phyloP scores from a whole-genome alignment of 2,329 filamentous ascomycete genomes.

The Golovinomyces cichoracearum region DNA sequence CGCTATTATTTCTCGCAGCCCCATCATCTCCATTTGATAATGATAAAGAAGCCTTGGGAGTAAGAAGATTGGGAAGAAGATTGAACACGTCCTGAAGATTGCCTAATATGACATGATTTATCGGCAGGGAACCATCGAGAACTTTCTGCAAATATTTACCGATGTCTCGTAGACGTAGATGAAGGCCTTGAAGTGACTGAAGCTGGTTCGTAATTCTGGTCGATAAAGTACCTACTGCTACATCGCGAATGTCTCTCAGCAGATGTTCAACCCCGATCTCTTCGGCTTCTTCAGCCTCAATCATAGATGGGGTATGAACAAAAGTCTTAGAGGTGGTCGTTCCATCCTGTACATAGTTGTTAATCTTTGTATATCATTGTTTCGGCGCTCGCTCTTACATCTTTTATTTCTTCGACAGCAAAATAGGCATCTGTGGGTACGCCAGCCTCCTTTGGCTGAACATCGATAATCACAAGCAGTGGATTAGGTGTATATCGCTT shows the following conservation, averaged over 20 bases:
- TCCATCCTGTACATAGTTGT: slow-evolving; percentile 40
- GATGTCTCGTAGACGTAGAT: slow-evolving; percentile 83
- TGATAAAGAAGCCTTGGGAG: slow-evolving; percentile 40
- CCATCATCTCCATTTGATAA: slow-evolving; percentile 20
- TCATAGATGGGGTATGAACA: slow-evolving; percentile 91
- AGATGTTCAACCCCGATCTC: slow-evolving; percentile 97
- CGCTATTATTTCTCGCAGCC: slow-evolving; percentile 37
- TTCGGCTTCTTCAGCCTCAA: slow-evolving; percentile 95
- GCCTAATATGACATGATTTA: slow-evolving; percentile 91
- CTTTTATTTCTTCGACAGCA: slow-evolving; percentile 97
- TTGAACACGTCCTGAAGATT: slow-evolving; percentile 99
- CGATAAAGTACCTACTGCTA: slow-evolving; percentile 85
- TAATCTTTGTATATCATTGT: not conserved
- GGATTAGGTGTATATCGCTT: slow-evolving; percentile 97
- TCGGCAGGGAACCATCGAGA: slow-evolving; percentile 67
- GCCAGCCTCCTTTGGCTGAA: slow-evolving; percentile 91
- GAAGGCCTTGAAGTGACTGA: slow-evolving; percentile 85
- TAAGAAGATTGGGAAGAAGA: slow-evolving; percentile 81
- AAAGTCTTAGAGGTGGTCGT: slow-evolving; percentile 94
- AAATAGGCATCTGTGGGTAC: slow-evolving; percentile 98
- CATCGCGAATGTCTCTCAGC: slow-evolving; percentile 89
- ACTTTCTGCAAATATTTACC: slow-evolving; percentile 90
- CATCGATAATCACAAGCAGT: slow-evolving; percentile 88
- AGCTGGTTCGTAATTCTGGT: slow-evolving; percentile 94
- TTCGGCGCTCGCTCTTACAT: slow-evolving; percentile 32